A percentile compares a stretch with the other conserved stretches of the same genome.
phyloP scores from a whole-genome alignment of 202 grass and related monocot species.

The Elaeis oleifera region DNA sequence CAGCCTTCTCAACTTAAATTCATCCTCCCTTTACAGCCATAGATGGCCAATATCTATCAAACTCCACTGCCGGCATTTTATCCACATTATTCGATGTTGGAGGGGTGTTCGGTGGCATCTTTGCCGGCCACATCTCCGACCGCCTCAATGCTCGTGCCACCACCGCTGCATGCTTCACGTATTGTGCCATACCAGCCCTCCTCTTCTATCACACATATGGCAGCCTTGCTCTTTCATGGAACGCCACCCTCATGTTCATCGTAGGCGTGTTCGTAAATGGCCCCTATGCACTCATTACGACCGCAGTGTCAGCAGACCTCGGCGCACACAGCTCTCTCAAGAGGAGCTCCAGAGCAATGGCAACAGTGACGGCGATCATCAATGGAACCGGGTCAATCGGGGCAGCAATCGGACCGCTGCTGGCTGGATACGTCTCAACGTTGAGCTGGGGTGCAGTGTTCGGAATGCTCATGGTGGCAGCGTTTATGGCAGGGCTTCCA shows the following conservation, averaged over 20 bases:
- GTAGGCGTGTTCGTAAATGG: slow-evolving; percentile 57
- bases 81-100: slow-evolving; percentile 60
- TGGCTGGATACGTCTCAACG: slow-evolving; percentile 68
- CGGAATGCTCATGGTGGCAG: slow-evolving; percentile 69
- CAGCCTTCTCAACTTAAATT: slow-evolving; percentile 9
- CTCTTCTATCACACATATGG: slow-evolving; percentile 58
- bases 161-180: slow-evolving; percentile 68
- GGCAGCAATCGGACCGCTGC: slow-evolving; percentile 55
- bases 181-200: slow-evolving; percentile 49
- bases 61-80: slow-evolving; percentile 42
- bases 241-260: slow-evolving; percentile 55
- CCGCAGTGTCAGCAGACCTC: slow-evolving; percentile 61
- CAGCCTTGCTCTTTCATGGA: slow-evolving; percentile 38
- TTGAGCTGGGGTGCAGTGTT: slow-evolving; percentile 70
- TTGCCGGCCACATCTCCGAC: slow-evolving; percentile 59
- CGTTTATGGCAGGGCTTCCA: slow-evolving; percentile 66
- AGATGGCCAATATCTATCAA: slow-evolving; percentile 37
- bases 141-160: slow-evolving; percentile 46
- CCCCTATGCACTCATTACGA: slow-evolving; percentile 56
- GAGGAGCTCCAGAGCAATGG: slow-evolving; percentile 55
- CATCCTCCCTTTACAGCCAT: slow-evolving; percentile 36
- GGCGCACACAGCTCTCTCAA: slow-evolving; percentile 50
- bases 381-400: slow-evolving; percentile 73
- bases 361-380: slow-evolving; percentile 83
- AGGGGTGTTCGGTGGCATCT: slow-evolving; percentile 51